phyloP scores from a whole-genome alignment of 495 filamentous ascomycete species.

The Aspergillus ostianus region DNA sequence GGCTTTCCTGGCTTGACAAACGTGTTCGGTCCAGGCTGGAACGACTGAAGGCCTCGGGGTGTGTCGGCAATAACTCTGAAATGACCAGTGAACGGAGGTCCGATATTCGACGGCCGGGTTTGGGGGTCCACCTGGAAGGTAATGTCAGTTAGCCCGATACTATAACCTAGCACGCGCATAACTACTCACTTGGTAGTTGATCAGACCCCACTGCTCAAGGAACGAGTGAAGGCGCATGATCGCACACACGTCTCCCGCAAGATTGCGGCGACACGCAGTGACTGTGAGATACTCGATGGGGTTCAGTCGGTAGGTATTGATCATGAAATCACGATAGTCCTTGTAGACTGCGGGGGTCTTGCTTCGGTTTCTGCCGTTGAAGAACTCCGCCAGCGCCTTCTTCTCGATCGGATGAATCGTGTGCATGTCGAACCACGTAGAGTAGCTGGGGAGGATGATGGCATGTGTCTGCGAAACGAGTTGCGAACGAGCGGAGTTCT shows the following conservation, averaged over 20 bases:
- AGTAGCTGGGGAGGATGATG: conserved; percentile 94
- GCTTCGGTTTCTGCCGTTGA: conserved; percentile 95
- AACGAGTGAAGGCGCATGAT: conserved; percentile 99
- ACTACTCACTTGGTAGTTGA: conserved; percentile 85
- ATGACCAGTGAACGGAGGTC: conserved; percentile 94
- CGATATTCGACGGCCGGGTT: conserved; percentile 89
- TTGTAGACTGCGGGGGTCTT: conserved; percentile 98
- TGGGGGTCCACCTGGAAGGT: conserved; percentile 82
- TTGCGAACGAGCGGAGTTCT: conserved; percentile 83
- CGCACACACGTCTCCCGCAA: conserved; percentile 96
- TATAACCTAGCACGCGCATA: background rate
- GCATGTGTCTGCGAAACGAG: conserved; percentile 88
- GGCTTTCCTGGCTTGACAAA: conserved; percentile 70
- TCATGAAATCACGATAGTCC: conserved; percentile 99
- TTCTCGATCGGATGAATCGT: conserved; percentile 81
- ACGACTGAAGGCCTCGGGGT: conserved; percentile 88
- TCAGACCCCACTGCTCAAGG: conserved; percentile 98
- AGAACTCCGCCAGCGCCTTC: conserved; percentile 93
- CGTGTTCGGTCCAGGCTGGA: conserved; percentile 82
- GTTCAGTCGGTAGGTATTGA: conserved; percentile 96
- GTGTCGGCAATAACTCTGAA: conserved; percentile 94
- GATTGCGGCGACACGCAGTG: conserved; percentile 92
- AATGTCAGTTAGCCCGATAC: conserved; percentile 2
- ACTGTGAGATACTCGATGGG: conserved; percentile 95
- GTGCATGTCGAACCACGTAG: conserved; percentile 98